Conservation (phyloP, 1,284 basidiomycete genomes). For the Afroboletus lepidellus region DNA sequence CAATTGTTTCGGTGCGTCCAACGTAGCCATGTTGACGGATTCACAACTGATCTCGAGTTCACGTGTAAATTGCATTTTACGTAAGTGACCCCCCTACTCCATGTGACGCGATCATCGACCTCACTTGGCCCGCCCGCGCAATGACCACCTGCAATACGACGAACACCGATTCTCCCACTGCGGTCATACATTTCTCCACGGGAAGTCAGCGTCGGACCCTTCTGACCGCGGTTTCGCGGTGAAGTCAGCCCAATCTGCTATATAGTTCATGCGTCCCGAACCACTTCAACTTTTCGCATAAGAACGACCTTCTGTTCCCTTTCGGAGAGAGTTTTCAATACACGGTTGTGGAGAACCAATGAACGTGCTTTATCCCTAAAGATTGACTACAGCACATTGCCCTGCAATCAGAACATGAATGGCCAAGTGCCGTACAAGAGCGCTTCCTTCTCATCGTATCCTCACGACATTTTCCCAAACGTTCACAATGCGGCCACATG, state of each 20-base stretch:
- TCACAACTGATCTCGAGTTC: not conserved
- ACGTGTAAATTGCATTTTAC: conserved; percentile 3
- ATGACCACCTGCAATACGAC: not conserved
- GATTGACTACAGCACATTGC: not conserved
- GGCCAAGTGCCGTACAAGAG: not conserved
- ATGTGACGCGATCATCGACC: not conserved
- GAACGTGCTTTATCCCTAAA: not conserved
- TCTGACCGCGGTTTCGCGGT: no score
- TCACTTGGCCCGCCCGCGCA: not conserved
- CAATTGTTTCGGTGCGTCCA: conserved; percentile 24
- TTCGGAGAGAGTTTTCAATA: no score
- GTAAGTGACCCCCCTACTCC: not conserved
- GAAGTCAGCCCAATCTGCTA: no score
- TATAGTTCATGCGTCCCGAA: no score
- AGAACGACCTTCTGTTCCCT: no score
- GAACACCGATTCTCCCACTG: not conserved
- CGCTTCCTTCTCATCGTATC: not conserved
- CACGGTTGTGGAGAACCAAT: not conserved
- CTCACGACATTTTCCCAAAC: not conserved
- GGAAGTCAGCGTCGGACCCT: no score
- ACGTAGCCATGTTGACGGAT: conserved; percentile 21
- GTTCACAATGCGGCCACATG: not conserved
- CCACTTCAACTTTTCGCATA: no score
- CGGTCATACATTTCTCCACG: no score
- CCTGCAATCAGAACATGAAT: not conserved